These are phyloP conservation scores for Quercus agrifolia DNA, from an alignment of 306 rosid genomes.

Conservation along the genomic window DNA sequence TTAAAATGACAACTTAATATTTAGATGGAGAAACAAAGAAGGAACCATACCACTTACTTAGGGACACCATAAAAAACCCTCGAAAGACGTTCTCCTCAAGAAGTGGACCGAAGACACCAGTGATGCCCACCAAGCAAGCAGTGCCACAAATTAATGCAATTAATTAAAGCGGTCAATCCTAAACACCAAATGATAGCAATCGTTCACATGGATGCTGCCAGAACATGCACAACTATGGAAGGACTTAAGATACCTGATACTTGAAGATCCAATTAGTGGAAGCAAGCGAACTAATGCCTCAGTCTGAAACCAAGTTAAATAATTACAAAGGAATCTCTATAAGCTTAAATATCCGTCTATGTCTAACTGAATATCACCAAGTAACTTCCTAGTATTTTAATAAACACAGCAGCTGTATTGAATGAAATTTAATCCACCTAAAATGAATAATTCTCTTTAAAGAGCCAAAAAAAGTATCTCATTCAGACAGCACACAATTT, in stretches of 20 bases:
- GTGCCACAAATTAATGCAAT: slow-evolving; percentile 55
- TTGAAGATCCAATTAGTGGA: slow-evolving; percentile 89
- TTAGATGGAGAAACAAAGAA: background rate
- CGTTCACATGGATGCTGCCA: background rate
- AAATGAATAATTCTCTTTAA: background rate
- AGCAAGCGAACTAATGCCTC: slow-evolving; percentile 92
- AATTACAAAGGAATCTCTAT: slow-evolving; percentile 17
- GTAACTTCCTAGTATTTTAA: background rate
- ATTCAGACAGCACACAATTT: background rate
- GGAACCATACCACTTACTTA: slow-evolving; percentile 77
- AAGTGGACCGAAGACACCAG: slow-evolving; percentile 91
- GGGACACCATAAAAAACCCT: slow-evolving; percentile 83
- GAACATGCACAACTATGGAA: slow-evolving; percentile 4
- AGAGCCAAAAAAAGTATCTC: background rate
- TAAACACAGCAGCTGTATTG: background rate
- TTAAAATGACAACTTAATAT: background rate
- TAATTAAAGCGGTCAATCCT: slow-evolving; percentile 9
- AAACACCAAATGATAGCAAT: background rate
- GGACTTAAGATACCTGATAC: slow-evolving; percentile 57
- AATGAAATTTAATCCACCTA: background rate
- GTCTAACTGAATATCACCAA: background rate
- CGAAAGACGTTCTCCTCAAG: slow-evolving; percentile 94
- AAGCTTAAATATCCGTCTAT: background rate
- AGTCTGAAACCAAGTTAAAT: slow-evolving; percentile 62
- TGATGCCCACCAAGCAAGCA: slow-evolving; percentile 81